phyloP scores from a whole-genome alignment of 352 stramenopile genomes.

The Globisporangium abappressorium region DNA sequence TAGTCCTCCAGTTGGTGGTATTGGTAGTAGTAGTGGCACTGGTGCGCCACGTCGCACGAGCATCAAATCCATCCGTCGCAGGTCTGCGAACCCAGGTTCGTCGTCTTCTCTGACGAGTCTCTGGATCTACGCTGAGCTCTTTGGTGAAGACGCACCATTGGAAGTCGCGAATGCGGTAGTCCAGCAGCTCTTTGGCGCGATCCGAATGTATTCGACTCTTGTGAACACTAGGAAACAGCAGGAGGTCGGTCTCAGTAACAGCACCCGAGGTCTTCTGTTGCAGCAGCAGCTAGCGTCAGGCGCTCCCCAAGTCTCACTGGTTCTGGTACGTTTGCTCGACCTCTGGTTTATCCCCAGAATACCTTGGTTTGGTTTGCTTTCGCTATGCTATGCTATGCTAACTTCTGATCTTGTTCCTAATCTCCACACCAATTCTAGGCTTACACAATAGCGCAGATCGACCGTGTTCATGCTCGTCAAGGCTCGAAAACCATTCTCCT shows the following conservation, averaged over 20 bases:
- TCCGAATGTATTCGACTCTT: conserved; percentile 18
- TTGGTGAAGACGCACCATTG: conserved; percentile 25
- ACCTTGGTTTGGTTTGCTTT: background rate
- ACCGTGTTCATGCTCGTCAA: conserved; percentile 34
- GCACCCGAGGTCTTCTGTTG: background rate
- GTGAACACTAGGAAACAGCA: background rate
- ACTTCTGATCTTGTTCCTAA: background rate
- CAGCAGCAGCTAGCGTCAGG: conserved; percentile 11
- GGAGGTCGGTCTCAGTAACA: background rate
- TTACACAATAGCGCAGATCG: conserved; percentile 30
- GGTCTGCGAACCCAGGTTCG: background rate
- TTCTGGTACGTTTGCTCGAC: conserved; percentile 27
- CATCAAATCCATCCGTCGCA: conserved; percentile 22
- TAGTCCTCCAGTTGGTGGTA: background rate
- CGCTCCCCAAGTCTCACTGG: conserved; percentile 23
- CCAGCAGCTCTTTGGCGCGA: conserved; percentile 33
- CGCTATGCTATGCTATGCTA: background rate
- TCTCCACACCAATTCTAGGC: conserved; percentile 22
- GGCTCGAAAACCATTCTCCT: conserved; percentile 45
- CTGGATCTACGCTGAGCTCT: conserved; percentile 59
- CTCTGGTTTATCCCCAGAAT: background rate
- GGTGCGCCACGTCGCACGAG: conserved; percentile 13
- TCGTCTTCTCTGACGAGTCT: background rate
- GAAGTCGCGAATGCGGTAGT: conserved; percentile 11
- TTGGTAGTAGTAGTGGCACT: background rate